Percentiles rank a stretch among this genome's conserved stretches.
Conservation (phyloP, 2,329 filamentous ascomycete species). For the Diaporthe eres region DNA sequence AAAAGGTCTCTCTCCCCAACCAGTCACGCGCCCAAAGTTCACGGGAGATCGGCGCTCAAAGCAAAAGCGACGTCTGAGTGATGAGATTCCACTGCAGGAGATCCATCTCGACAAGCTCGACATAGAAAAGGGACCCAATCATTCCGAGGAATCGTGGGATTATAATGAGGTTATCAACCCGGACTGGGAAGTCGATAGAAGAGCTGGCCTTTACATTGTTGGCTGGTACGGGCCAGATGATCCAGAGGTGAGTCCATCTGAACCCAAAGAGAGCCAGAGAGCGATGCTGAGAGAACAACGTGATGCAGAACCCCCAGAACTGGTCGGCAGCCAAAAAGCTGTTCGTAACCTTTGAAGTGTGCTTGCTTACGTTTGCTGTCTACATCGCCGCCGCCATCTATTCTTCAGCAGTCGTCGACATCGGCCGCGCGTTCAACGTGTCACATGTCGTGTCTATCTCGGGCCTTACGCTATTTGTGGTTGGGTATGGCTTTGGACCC, state of each 20-base stretch:
- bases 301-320: constrained; percentile 51
- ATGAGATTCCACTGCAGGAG: not conserved
- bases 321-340: constrained; percentile 56
- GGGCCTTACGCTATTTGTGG: constrained; percentile 73
- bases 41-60: constrained; percentile 4
- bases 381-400: constrained; percentile 66
- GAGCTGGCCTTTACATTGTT: constrained; percentile 63
- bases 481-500: constrained; percentile 75
- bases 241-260: constrained; percentile 50
- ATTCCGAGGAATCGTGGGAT: not conserved
- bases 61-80: not conserved
- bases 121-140: not conserved
- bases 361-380: constrained; percentile 67
- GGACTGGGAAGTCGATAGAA: constrained; percentile 57
- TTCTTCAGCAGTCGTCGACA: constrained; percentile 59
- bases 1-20: not conserved
- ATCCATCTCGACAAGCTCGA: not conserved
- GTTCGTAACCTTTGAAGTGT: constrained; percentile 49
- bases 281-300: not conserved
- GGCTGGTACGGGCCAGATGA: constrained; percentile 66
- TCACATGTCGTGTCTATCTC: constrained; percentile 66
- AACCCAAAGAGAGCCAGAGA: rapidly evolving
- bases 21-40: not conserved
- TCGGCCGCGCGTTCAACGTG: constrained; percentile 68
- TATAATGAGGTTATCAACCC: not conserved